A percentile compares a stretch with the other conserved stretches of the same genome.
These are phyloP conservation scores for Hibiscus trionum DNA, from an alignment of 345 rosid species.

Conservation along the genomic window DNA sequence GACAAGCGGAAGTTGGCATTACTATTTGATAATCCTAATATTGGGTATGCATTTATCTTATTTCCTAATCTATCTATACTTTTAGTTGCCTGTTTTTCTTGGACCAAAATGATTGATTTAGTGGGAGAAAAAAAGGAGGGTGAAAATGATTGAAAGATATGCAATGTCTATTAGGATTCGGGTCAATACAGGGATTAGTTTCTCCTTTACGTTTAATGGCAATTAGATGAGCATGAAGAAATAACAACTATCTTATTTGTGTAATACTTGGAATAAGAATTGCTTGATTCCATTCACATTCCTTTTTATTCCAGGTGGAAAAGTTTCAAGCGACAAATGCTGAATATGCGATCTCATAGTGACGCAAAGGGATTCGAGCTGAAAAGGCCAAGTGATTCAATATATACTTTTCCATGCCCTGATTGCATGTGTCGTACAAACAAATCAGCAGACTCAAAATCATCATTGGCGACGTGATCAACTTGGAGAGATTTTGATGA, in stretches of 20 bases:
- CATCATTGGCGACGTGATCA: conserved; percentile 18
- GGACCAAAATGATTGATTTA: neutral
- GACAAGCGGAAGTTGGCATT: neutral
- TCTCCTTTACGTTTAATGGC: neutral
- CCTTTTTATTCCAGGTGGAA: neutral
- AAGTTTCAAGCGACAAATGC: neutral
- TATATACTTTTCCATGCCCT: neutral
- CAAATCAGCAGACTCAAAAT: neutral
- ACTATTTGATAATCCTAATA: neutral
- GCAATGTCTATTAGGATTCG: neutral
- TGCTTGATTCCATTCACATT: neutral
- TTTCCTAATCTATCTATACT: neutral
- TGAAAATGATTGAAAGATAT: neutral
- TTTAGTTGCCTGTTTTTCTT: neutral
- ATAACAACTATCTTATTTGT: neutral
- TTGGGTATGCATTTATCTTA: neutral
- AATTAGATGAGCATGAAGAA: neutral
- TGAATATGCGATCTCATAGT: neutral
- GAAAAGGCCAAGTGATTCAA: neutral
- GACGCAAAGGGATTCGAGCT: neutral
- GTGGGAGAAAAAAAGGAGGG: neutral
- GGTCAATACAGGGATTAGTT: neutral
- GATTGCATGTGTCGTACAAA: neutral
- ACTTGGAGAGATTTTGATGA: conserved; percentile 8
- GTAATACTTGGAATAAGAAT: neutral